Evolutionary conservation across 768 basidiomycete species (phyloP).

Genomic region (Neoboletus magnificus): DNA sequence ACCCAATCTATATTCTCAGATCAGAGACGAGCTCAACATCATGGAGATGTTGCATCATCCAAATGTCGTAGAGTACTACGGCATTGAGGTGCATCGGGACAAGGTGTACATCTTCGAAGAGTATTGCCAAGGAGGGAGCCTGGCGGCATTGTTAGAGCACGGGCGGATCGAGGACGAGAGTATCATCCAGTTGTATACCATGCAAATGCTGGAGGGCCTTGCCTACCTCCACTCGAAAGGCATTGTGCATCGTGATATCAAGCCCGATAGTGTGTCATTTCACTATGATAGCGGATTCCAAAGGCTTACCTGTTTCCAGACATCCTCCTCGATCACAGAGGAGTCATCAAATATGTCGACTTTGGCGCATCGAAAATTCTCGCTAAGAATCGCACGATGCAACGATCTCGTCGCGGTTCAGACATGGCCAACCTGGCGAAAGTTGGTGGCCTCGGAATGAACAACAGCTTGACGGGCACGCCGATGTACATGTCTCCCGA

Average conservation of each 20-base stretch:
- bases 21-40: conserved; percentile 92
- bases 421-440: conserved; percentile 37
- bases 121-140: conserved; percentile 93
- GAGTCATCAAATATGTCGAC: conserved; percentile 95
- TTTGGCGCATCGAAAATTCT: conserved; percentile 97
- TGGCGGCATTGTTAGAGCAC: conserved; percentile 84
- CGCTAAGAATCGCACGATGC: conserved; percentile 82
- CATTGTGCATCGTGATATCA: conserved; percentile 95
- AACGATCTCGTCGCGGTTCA: conserved; percentile 58
- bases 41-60: conserved; percentile 99
- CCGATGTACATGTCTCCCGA: conserved; percentile 99
- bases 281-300: neutral
- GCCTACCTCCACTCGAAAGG: conserved; percentile 90
- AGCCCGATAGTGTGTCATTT: conserved; percentile 85
- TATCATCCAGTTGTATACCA: conserved; percentile 91
- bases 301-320: conserved; percentile 48
- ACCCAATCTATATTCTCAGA: conserved; percentile 86
- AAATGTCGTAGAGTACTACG: conserved; percentile 98
- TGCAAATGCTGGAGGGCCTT: conserved; percentile 95
- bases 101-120: conserved; percentile 99
- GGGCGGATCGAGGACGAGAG: conserved; percentile 96
- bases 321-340: conserved; percentile 84
- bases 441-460: conserved; percentile 47
- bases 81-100: conserved; percentile 97
- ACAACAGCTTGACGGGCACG: conserved; percentile 91